Base-by-base conservation (phyloP, 495 filamentous ascomycete species). In the Penicillium salamii region DNA sequence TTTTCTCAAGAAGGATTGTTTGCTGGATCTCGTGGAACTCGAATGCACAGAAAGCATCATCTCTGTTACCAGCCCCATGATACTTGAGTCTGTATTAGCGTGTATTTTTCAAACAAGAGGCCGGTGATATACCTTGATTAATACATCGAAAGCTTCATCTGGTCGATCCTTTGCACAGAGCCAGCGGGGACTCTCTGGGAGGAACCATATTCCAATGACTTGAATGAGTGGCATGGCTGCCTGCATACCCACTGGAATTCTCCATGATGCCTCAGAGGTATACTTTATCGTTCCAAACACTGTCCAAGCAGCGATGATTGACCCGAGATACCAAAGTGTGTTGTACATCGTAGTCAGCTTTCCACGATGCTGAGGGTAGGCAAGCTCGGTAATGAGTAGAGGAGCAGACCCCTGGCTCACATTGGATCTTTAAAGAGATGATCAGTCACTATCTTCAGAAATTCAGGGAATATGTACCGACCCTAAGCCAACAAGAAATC, bases 261-360 rank as follows among this genome's bases (percentile, higher is more conserved):
- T 54, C 63, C 63, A 69, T 13, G 59, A 40, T 39, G 34, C 45
- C 46, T 46, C 58, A 12, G 54, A 49, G 55, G 29, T 58, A 46
- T 52, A 66, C 54, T 38, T 64, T 46, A 54, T 55, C 49, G 58
- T 54, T 3, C 59, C 59, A 23, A 58, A 62, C 1, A 47, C 39
- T 7, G 50, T 47, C 50, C 66, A 69, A 3, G 56, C 54, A 3
- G 58, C 63, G 58, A 65, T 53, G 32, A 80, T 71, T 33, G 80
- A 77, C 18, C 83, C 82, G 28, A 79, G 66, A 65, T 83, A 81
- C 78, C 79, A 85, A 42, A 81, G 65, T 50, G 75, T 78, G 64
- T 84, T 83, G 62, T 82, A 85, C 35, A 84, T 73, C 13, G 80
- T 77, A 18, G 81, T 84, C 54, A 84, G 66, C 55, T 75, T 77